These are phyloP conservation scores for Mucor plumbeus DNA, from an alignment of 371 early-diverging fungal genomes.

Conservation along the genomic window DNA sequence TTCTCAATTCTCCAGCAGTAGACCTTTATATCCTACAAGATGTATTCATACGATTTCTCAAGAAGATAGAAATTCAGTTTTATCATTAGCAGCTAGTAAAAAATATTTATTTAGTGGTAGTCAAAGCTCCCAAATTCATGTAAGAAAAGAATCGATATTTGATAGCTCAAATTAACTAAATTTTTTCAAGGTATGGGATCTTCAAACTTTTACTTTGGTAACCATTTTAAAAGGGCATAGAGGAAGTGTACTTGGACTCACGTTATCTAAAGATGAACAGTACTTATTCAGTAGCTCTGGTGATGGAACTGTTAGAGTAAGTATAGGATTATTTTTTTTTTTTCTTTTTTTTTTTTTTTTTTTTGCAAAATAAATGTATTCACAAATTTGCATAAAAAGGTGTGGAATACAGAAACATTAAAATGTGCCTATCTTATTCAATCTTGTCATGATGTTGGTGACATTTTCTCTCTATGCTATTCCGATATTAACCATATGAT, in stretches of 20 bases:
- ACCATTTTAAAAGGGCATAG: conserved; percentile 69
- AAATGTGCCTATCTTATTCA: conserved; percentile 68
- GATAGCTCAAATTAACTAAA: no score
- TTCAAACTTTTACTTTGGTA: conserved; percentile 64
- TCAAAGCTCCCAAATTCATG: conserved; percentile 69
- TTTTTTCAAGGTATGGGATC: conserved; percentile 69
- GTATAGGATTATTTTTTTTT: background rate
- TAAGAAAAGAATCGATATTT: conserved; percentile 18
- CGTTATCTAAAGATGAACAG: conserved; percentile 57
- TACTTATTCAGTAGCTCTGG: conserved; percentile 76
- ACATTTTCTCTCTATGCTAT: conserved; percentile 74
- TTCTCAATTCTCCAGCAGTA: conserved; percentile 20
- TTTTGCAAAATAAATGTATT: background rate
- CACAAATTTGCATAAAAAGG: conserved; percentile 6
- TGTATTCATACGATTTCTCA: conserved; percentile 69
- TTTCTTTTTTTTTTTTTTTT: no score
- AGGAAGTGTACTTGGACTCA: conserved; percentile 71
- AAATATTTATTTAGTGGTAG: conserved; percentile 75
- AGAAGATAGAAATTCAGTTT: conserved; percentile 66
- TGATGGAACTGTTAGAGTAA: conserved; percentile 39
- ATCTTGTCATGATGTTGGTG: conserved; percentile 77
- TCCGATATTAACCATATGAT: conserved; percentile 56
- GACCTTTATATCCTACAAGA: conserved; percentile 36
- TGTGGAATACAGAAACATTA: conserved; percentile 71
- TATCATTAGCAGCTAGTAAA: conserved; percentile 70